These are phyloP conservation scores for Jackrogersella minutella DNA, from an alignment of 495 filamentous ascomycete species.

Conservation along the genomic window DNA sequence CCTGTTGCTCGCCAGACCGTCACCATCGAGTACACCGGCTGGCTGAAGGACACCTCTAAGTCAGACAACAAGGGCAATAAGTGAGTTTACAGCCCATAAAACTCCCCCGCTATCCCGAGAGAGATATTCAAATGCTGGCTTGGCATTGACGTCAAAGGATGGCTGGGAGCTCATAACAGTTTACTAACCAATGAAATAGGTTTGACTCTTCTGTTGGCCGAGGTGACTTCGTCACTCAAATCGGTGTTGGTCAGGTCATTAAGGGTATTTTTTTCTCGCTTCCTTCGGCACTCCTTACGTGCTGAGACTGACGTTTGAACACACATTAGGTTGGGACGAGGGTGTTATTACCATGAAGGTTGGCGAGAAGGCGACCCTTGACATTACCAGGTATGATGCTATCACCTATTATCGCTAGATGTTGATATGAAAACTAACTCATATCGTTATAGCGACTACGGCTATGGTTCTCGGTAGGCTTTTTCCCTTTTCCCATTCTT, in stretches of 20 bases:
- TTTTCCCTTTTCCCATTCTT: not conserved
- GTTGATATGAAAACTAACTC: conserved; percentile 26
- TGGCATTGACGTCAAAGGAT: conserved; percentile 28
- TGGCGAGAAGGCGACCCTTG: conserved; percentile 81
- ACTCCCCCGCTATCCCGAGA: not conserved
- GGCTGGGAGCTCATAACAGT: conserved; percentile 8
- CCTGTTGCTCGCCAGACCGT: conserved; percentile 71
- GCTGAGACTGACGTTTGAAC: conserved; percentile 23
- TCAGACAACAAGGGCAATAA: conserved; percentile 57
- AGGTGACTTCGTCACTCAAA: conserved; percentile 69
- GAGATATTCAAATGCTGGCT: conserved; percentile 4
- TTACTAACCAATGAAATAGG: conserved; percentile 54
- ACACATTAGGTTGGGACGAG: conserved; percentile 79
- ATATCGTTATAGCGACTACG: conserved; percentile 70
- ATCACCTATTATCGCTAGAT: not conserved
- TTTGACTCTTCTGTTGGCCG: conserved; percentile 80
- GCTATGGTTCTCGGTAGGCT: conserved; percentile 76
- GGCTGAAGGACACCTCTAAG: conserved; percentile 70
- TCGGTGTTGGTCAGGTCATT: conserved; percentile 82
- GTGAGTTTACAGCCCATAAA: conserved; percentile 45
- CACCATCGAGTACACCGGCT: conserved; percentile 85
- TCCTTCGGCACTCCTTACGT: not conserved
- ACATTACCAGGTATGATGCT: conserved; percentile 73
- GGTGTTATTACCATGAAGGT: conserved; percentile 80
- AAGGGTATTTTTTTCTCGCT: conserved; percentile 62